Evolutionary conservation across 805 yeast species (phyloP), one percentile per base, ranked within the genome.

Genomic region (Candida maris): DNA sequence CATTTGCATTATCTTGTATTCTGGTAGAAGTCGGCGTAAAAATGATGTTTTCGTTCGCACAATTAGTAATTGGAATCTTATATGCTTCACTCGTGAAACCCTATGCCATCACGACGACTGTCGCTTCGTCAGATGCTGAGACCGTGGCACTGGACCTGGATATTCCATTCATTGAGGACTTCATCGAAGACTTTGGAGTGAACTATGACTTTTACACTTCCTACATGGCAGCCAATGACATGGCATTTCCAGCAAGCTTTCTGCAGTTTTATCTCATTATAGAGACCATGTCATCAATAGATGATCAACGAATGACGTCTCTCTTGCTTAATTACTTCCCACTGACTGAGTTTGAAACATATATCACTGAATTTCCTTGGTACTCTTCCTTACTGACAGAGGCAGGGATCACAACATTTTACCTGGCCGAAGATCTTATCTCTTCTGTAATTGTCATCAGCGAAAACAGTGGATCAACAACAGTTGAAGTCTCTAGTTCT

Each of bases 301-400:
- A 41, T 13, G 30, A 31, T 5, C 39, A 39, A 4, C 48, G 51
- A 18, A 45, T 56, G 31, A 53, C 57, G 3, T 52, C 61, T 3
- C 25, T 56, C 17, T 40, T 57, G 24, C 40, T 50, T 7, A 42
- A 44, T n/a, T 29, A 34, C 1, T 63, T 63, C 35, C 69, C 68
- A 18, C 50, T 61, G 37, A 45, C 55, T 2, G 56, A 48, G 6
- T 62, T 63, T 38, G 19, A 51, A n/a, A 56, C 63, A 2, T 59
- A 49, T 28, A 44, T 57, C 13, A 39, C 56, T 5, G 54, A 48
- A 4, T 59, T 64, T 35, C 66, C 65, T 1, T 61, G 67, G 67
- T 56, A 61, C 32, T 21, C 52, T 3, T 42, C 54, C 2, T 38
- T 61, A 27, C 34, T 62, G 6, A 14, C 36, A 2, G 54, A 42